Evolutionary conservation across 331 rosid species (phyloP).

Genomic region (Quercus phellos): DNA sequence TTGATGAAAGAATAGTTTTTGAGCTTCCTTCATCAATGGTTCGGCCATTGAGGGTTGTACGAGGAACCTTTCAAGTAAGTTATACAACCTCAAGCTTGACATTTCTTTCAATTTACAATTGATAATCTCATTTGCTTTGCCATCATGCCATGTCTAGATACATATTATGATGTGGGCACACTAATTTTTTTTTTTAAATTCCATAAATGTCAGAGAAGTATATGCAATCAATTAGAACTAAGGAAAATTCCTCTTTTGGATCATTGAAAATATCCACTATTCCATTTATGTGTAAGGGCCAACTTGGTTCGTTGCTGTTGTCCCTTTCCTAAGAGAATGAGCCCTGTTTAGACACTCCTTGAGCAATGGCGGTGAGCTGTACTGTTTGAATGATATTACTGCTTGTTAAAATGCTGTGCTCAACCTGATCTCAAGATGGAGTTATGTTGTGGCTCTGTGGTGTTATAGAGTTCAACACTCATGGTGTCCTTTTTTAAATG

Average conservation of each 20-base stretch:
- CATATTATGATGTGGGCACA: not conserved
- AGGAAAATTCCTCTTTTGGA: not conserved
- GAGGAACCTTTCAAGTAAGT: slow-evolving; percentile 95
- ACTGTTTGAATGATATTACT: not conserved
- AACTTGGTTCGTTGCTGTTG: not conserved
- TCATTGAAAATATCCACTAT: not conserved
- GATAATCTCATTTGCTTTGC: not conserved
- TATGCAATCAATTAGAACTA: not conserved
- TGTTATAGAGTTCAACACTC: not conserved
- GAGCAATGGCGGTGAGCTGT: not conserved
- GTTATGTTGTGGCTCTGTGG: not conserved
- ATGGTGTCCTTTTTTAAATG: not conserved
- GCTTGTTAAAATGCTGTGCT: too few species aligned
- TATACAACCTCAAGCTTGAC: slow-evolving; percentile 9
- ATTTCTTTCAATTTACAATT: slow-evolving; percentile 2
- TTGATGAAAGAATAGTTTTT: slow-evolving; percentile 85
- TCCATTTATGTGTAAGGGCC: not conserved
- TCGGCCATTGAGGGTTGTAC: slow-evolving; percentile 74
- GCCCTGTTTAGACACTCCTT: not conserved
- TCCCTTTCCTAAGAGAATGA: not conserved
- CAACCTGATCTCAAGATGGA: not conserved
- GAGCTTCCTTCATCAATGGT: slow-evolving; percentile 94
- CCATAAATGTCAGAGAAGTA: not conserved
- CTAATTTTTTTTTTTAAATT: not conserved
- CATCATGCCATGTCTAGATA: not conserved